Base-by-base conservation (phyloP, 2,329 filamentous ascomycete species). In the Alternaria ventricosa region DNA sequence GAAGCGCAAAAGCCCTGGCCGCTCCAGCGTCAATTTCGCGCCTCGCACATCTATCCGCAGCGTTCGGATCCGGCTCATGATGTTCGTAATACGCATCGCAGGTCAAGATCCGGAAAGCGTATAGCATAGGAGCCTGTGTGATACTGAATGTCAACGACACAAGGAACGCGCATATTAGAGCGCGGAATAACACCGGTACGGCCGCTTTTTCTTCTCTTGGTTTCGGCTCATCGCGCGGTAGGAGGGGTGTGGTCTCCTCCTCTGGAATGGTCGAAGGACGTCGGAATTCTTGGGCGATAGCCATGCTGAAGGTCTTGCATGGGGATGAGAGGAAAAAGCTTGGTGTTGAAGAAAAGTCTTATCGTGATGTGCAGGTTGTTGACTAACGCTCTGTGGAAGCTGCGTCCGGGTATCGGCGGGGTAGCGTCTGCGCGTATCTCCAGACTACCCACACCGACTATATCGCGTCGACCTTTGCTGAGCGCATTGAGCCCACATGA, bases 71-170 rank as follows among this genome's bases (percentile, higher is more conserved):
- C 30, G 63, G 54, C 81, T 86, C 0, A 84, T 91, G 86, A 3
- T 81, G 81, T 36, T 84, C 80, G 78, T 92, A 93, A 75, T 88
- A 93, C 55, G 86, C 85, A 58, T 92, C 88, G 78, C 90, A 93
- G 54, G 88, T 88, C 89, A 92, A 92, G 2, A 91, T 75, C 61
- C 89, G 88, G 70, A 92, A 92, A 23, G 90, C 88, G 76, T 90
- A 91, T 49, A 91, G 77, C 6, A 86, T 75, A 8, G 83, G 83
- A 5, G 85, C 84, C 71, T 85, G 84, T 0, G 84, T 86, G 20
- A 85, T 82, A 20, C 81, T 78, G 71, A 86, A 85, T 6, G 82
- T 83, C 33, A 85, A 69, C 5, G 83, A 88, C 57, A 90, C 86
- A 15, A 90, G 78, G 71, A 90, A 90, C 7, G 86, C 87, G 60